Conservation (phyloP, 768 basidiomycete genomes). For the Boletus bicolor region DNA sequence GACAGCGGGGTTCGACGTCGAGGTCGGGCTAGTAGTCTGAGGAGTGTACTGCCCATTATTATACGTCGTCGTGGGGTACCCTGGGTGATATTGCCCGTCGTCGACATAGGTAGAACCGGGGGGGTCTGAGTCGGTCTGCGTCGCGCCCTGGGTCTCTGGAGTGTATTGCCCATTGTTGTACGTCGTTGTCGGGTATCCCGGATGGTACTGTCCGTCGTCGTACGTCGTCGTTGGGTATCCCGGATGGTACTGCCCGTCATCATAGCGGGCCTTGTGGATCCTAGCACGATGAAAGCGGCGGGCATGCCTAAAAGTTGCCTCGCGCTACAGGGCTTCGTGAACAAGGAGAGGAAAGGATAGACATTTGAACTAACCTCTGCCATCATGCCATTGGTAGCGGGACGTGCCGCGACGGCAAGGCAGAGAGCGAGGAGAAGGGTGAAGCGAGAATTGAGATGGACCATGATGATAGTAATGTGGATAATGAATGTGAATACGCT, state of each 20-base stretch:
- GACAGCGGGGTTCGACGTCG: not conserved
- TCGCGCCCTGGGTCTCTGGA: not conserved
- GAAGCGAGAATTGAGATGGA: slow-evolving; percentile 30
- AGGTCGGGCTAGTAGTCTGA: not conserved
- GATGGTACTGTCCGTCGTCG: slow-evolving; percentile 20
- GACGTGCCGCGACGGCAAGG: slow-evolving; percentile 18
- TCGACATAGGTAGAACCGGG: slow-evolving; percentile 4
- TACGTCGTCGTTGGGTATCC: slow-evolving; percentile 15
- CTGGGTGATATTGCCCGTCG: slow-evolving; percentile 18
- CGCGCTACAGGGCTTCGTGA: slow-evolving; percentile 11
- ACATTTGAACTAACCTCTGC: slow-evolving; percentile 9
- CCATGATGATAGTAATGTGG: slow-evolving; percentile 29
- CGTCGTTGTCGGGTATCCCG: slow-evolving; percentile 14
- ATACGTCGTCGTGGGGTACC: slow-evolving; percentile 18
- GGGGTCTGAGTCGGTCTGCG: not conserved
- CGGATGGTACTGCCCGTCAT: slow-evolving; percentile 23
- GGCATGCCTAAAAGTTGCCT: slow-evolving; percentile 1
- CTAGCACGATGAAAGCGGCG: slow-evolving; percentile 15
- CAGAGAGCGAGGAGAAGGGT: slow-evolving; percentile 28
- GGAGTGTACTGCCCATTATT: slow-evolving; percentile 14
- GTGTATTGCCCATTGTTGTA: slow-evolving; percentile 2
- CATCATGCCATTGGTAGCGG: slow-evolving; percentile 4
- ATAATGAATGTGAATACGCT: slow-evolving; percentile 24
- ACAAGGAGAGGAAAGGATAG: not conserved
- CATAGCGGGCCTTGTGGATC: slow-evolving; percentile 11